Percentiles rank a stretch among this genome's conserved stretches.
Conservation (phyloP, 371 early-diverging fungal species). For the Circinella minor region DNA sequence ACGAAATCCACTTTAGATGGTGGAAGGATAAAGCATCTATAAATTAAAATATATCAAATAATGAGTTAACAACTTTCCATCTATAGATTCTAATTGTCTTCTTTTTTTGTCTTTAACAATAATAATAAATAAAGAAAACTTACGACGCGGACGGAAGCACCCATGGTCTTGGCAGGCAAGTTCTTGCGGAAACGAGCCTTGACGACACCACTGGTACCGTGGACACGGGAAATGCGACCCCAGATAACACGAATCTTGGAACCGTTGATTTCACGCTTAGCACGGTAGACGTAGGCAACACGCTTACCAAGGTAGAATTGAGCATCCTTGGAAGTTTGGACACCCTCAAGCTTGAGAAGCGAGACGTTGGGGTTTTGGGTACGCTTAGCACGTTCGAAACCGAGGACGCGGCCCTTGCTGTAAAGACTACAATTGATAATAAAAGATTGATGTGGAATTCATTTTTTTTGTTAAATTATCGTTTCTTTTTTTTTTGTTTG, state of each 20-base stretch:
- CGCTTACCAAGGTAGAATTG: constrained; percentile 93
- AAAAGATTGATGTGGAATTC: not conserved
- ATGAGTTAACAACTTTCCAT: not conserved
- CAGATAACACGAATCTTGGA: constrained; percentile 95
- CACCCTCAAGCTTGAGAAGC: constrained; percentile 93
- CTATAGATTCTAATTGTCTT: not conserved
- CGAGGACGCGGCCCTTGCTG: constrained; percentile 95
- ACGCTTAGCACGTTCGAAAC: constrained; percentile 93
- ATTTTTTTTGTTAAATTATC: not conserved
- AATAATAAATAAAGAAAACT: constrained; percentile 28
- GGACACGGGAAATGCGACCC: constrained; percentile 94
- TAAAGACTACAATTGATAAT: constrained; percentile 77
- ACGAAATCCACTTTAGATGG: constrained; percentile 63
- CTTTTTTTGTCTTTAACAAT: not conserved
- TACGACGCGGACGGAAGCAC: constrained; percentile 92
- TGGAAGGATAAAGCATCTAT: constrained; percentile 94
- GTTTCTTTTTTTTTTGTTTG: not conserved
- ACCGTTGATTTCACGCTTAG: constrained; percentile 89
- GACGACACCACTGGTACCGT: constrained; percentile 96
- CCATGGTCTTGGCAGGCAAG: constrained; percentile 94
- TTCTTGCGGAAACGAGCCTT: constrained; percentile 96
- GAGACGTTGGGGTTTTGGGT: constrained; percentile 90
- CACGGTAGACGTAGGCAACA: constrained; percentile 84
- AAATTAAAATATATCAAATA: constrained; percentile 11
- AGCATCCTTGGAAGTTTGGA: constrained; percentile 85